phyloP scores from a whole-genome alignment of 129 eudicot species.

The Lactuca sativa region DNA sequence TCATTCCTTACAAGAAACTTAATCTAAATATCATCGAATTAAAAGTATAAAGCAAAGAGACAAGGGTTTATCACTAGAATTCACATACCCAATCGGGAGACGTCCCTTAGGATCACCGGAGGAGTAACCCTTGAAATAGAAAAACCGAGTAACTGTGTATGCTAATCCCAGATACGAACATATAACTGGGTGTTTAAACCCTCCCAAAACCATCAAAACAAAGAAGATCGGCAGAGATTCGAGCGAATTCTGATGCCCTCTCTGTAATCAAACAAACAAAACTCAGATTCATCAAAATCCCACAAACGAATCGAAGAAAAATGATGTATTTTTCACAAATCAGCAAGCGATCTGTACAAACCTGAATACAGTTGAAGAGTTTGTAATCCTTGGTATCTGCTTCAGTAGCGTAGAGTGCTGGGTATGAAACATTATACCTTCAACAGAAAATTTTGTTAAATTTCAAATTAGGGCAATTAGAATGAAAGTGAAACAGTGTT shows the following conservation, averaged over 20 bases:
- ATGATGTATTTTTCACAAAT: not conserved
- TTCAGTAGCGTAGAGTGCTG: constrained; percentile 79
- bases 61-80: not conserved
- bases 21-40: not conserved
- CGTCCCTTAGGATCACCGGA: constrained; percentile 75
- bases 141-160: constrained; percentile 52
- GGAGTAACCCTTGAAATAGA: constrained; percentile 85
- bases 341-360: constrained; percentile 17
- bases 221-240: constrained; percentile 70
- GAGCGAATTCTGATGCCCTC: constrained; percentile 95
- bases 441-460: not conserved
- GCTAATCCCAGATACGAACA: constrained; percentile 46
- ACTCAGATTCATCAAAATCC: not conserved
- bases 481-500: not conserved
- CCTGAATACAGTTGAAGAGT: constrained; percentile 93
- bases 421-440: constrained; percentile 77
- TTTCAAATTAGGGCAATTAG: constrained; percentile 1
- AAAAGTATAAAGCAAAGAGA: not conserved
- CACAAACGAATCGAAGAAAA: not conserved
- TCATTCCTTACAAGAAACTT: not conserved
- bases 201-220: constrained; percentile 63
- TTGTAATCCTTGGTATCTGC: constrained; percentile 88
- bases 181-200: constrained; percentile 64
- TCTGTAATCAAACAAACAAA: constrained; percentile 54
- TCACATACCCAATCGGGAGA: constrained; percentile 62